Evolutionary conservation across 805 yeast genomes (phyloP), one percentile per base, ranked within the genome.

Genomic region (Starmerella powellii): DNA sequence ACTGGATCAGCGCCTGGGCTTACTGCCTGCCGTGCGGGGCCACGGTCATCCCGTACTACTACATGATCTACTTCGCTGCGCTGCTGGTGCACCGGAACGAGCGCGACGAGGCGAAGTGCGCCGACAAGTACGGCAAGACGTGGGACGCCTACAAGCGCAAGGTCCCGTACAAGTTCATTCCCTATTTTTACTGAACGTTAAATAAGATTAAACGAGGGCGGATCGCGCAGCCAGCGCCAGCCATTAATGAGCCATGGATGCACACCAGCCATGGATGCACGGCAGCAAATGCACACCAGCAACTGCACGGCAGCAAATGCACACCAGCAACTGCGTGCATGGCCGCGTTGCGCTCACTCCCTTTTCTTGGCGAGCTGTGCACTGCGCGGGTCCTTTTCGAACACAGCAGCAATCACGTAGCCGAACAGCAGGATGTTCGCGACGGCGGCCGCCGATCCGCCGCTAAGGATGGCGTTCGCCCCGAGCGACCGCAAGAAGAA

Each of bases 1-100:
- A 91, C 64, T 85, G 95, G 87, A 59, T 91, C 32, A 78, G 86
- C 56, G 84, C 95, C 0, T 69, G 82, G 66, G 76, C 93, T 34
- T 88, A 95, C 94, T 85, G 95, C 61, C 66, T 91, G 49, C 79
- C 94, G 8, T 84, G 96, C 2, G 94, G 94, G 10, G 73, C 78
- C 52, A 68, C 67, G 46, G 79, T 94, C 1, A 65, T 88, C 55
- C 84, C 97, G 0, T 91, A 88, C 58, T 91, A 82, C 63, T 91
- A 84, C 57, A 79, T 80, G 30, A 57, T 80, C 17, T 91, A 84
- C 62, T 91, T 91, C 64, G 88, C 82, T 0, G 66, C 76, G 3
- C 70, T 91, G 56, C 68, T 91, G 49, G 58, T 91, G 27, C 97
- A 91, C 60, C 77, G 98, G 59, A 96, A 88, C 61, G 64, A 63